Evolutionary conservation across 2,329 filamentous ascomycete genomes (phyloP), one percentile per base, ranked within the genome.

Genomic region (Chrysoporthe deuterocubensis): DNA sequence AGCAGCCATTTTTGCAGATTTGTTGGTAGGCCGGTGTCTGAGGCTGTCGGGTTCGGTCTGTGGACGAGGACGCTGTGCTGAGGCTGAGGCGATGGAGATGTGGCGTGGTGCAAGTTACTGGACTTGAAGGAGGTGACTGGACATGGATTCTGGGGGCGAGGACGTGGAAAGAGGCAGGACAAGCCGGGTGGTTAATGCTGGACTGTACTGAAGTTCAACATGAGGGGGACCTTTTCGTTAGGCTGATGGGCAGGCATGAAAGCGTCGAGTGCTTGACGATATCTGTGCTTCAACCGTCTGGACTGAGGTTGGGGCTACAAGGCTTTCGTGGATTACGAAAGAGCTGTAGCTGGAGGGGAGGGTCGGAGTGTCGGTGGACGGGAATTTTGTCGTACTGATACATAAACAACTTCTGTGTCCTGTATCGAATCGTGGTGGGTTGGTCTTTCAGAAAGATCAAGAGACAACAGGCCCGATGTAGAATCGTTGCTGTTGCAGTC

Each of bases 291-390:
- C 94, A 97, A 87, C 94, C 95, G 92, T 96, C 95, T 78, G 92
- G 94, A 84, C 89, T 91, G 83, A 93, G 91, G 83, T 94, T 89
- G 81, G 89, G 89, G 86, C 92, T 94, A 92, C 92, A 93, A 87
- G 90, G 92, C 90, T 92, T 96, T 88, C 92, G 90, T 90, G 90
- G 87, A 92, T 92, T 94, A 89, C 93, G 93, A 92, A 96, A 96
- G 88, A 91, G 87, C 89, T 94, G 93, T 92, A 96, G 93, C 92
- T 93, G 93, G 87, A 93, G 89, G 87, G 93, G 93, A 88, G 90
- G 90, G 68, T 65, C 68, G 85, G 91, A 90, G 90, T 95, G 91
- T 92, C 90, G 92, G 90, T 93, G 94, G 90, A 93, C 90, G 92
- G 92, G 89, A 89, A 88, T 88, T 79, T 86, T 81, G 90, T 92